Evolutionary conservation across 2,329 filamentous ascomycete species (phyloP).

Genomic region (Aspergillus sp.): DNA sequence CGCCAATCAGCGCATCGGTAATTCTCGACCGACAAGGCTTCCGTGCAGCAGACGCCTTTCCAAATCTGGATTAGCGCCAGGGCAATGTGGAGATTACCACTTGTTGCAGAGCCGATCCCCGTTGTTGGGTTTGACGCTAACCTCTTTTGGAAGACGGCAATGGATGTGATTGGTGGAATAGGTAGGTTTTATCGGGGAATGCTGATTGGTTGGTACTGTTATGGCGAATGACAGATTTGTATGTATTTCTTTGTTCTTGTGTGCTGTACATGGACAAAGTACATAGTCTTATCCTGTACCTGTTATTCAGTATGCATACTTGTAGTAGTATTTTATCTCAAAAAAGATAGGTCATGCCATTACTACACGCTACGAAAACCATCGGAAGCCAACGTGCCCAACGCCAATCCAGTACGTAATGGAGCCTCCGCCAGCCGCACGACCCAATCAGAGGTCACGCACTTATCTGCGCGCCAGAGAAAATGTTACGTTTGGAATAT

Average conservation of each 20-base stretch:
- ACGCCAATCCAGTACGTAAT: slow-evolving; percentile 26
- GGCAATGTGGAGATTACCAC: slow-evolving; percentile 14
- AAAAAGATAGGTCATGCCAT: not conserved
- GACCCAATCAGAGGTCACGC: slow-evolving; percentile 22
- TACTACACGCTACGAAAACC: not conserved
- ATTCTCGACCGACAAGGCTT: not conserved
- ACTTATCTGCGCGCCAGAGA: not conserved
- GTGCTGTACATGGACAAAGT: no score
- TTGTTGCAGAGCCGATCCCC: slow-evolving; percentile 20
- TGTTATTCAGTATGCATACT: not conserved
- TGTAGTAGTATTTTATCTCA: not conserved
- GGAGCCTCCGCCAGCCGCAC: slow-evolving; percentile 10
- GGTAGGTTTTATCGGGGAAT: slow-evolving; percentile 14
- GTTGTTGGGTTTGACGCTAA: slow-evolving; percentile 17
- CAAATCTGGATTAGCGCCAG: not conserved
- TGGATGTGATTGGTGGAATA: slow-evolving; percentile 16
- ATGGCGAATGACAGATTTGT: not conserved
- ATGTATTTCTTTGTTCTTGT: not conserved
- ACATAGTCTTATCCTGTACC: no score
- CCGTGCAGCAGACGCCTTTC: not conserved
- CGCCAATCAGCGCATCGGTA: not conserved
- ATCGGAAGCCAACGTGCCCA: not conserved
- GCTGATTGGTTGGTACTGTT: slow-evolving; percentile 17
- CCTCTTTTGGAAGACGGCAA: slow-evolving; percentile 7
- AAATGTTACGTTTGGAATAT: slow-evolving; percentile 25